Percentiles rank a stretch among this genome's conserved stretches.
These are phyloP conservation scores for Diaporthe destruens DNA, from an alignment of 2,329 filamentous ascomycete genomes.

Conservation along the genomic window DNA sequence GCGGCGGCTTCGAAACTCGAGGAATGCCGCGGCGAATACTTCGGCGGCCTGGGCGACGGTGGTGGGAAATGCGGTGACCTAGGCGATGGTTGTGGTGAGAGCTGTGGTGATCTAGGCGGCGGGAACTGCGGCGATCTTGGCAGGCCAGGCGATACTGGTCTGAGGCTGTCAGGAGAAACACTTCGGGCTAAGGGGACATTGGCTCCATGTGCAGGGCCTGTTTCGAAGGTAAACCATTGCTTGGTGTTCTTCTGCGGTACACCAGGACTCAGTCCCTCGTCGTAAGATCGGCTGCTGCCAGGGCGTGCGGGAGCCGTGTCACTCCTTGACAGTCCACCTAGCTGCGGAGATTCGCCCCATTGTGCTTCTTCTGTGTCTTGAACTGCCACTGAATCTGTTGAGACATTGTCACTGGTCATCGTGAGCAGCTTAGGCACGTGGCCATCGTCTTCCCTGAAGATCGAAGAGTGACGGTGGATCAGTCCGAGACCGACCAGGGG, in stretches of 20 bases:
- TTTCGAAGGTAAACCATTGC: not conserved
- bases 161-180: not conserved
- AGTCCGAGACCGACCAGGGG: constrained; percentile 47
- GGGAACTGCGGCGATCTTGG: constrained; percentile 22
- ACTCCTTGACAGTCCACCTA: constrained; percentile 12
- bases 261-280: not conserved
- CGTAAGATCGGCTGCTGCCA: not conserved
- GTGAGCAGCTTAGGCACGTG: constrained; percentile 51
- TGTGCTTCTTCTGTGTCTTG: constrained; percentile 36
- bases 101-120: constrained; percentile 42
- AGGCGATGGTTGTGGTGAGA: constrained; percentile 14
- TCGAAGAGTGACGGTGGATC: constrained; percentile 47
- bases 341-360: constrained; percentile 3
- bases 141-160: constrained; percentile 13
- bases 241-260: constrained; percentile 15
- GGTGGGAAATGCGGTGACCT: constrained; percentile 23
- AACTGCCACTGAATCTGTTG: constrained; percentile 41
- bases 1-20: constrained; percentile 30
- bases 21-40: constrained; percentile 13
- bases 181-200: constrained; percentile 31
- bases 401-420: constrained; percentile 43
- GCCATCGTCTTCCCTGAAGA: constrained; percentile 48
- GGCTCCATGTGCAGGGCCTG: constrained; percentile 16
- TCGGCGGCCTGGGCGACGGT: constrained; percentile 25
- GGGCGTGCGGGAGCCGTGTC: not conserved